These are phyloP conservation scores for Candida dendrica DNA, from an alignment of 805 yeast genomes.

Conservation along the genomic window DNA sequence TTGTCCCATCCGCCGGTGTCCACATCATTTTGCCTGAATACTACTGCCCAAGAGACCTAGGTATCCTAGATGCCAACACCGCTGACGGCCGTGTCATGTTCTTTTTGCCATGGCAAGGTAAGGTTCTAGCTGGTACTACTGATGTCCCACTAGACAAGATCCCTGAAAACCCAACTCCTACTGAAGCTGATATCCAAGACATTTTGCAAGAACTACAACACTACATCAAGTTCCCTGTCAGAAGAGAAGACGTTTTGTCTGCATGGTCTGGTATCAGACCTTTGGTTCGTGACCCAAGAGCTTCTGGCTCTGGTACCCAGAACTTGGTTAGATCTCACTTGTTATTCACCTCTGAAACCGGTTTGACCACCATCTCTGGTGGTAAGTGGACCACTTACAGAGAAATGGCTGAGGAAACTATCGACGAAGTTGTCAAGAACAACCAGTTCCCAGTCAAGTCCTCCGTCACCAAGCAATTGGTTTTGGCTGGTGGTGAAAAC, in stretches of 20 bases:
- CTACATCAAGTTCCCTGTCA: conserved; percentile 81
- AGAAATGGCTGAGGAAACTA: conserved; percentile 95
- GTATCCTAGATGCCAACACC: conserved; percentile 86
- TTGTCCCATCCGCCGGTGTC: conserved; percentile 91
- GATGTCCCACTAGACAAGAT: conserved; percentile 75
- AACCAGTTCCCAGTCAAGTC: conserved; percentile 35
- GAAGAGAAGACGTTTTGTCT: conserved; percentile 83
- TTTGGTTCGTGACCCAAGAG: conserved; percentile 74
- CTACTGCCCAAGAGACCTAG: conserved; percentile 83
- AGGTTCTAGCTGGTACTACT: conserved; percentile 93
- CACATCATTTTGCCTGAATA: conserved; percentile 88
- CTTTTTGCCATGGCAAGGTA: conserved; percentile 97
- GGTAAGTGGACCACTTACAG: conserved; percentile 99
- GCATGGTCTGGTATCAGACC: conserved; percentile 99
- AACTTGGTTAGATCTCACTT: conserved; percentile 88
- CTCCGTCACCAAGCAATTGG: conserved; percentile 34
- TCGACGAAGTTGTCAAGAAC: conserved; percentile 59
- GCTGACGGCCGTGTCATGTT: conserved; percentile 95
- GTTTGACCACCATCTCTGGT: conserved; percentile 85
- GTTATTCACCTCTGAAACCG: conserved; percentile 62
- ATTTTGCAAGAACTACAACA: conserved; percentile 82
- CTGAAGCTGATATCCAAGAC: conserved; percentile 84
- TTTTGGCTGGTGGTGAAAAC: conserved; percentile 75
- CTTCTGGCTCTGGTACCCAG: conserved; percentile 57
- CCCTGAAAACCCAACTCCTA: conserved; percentile 73